These are phyloP conservation scores for Lithospermum erythrorhizon DNA, from an alignment of 257 asterid species.

Conservation along the genomic window DNA sequence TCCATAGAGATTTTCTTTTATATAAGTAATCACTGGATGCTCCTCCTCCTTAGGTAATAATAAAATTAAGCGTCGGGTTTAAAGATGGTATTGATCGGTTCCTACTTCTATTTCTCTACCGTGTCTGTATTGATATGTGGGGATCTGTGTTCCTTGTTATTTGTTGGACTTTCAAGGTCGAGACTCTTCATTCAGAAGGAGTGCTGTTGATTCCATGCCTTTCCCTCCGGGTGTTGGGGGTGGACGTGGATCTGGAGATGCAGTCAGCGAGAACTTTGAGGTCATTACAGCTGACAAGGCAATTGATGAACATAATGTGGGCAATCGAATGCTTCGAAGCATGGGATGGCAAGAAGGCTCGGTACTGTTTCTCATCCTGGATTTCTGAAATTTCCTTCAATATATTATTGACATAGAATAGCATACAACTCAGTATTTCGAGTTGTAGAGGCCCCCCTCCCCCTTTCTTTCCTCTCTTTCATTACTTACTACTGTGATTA, in stretches of 20 bases:
- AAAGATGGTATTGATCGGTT: conserved; percentile 37
- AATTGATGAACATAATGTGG: conserved; percentile 86
- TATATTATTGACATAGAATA: neutral
- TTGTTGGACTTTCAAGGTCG: conserved; percentile 58
- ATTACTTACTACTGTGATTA: neutral
- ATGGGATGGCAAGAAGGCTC: conserved; percentile 99
- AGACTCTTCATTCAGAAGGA: conserved; percentile 61
- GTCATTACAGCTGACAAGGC: conserved; percentile 86
- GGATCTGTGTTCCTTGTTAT: conserved; percentile 51
- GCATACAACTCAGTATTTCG: neutral
- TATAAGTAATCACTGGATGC: conserved; percentile 22
- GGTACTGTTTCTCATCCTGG: conserved; percentile 73
- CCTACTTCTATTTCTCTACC: conserved; percentile 34
- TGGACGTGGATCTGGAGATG: conserved; percentile 68
- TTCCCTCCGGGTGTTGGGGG: conserved; percentile 99
- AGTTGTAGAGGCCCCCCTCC: neutral
- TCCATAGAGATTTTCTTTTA: conserved; percentile 22
- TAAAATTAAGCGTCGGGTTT: conserved; percentile 23
- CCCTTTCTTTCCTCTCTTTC: neutral
- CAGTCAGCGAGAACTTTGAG: conserved; percentile 59
- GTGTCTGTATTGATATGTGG: conserved; percentile 56
- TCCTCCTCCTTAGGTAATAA: conserved; percentile 29
- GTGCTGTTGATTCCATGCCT: conserved; percentile 80
- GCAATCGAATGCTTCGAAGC: conserved; percentile 96
- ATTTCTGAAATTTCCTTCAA: conserved; percentile 11